A percentile compares a stretch with the other conserved stretches of the same genome.
These are phyloP conservation scores for Epichloe baconii DNA, from an alignment of 2,329 filamentous ascomycete genomes.

Conservation along the genomic window DNA sequence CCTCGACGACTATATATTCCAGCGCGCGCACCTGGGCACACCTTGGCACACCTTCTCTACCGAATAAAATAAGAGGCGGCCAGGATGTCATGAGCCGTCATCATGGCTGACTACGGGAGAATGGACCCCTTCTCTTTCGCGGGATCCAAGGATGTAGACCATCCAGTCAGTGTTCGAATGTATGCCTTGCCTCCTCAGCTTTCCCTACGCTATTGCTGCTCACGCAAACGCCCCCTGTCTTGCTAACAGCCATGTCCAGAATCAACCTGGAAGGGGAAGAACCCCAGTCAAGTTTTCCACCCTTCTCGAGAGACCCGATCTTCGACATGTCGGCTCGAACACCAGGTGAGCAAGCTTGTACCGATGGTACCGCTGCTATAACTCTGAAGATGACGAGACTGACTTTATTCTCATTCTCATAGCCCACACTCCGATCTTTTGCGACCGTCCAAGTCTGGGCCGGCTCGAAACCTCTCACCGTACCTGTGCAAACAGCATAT, in stretches of 20 bases:
- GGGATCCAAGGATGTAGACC: conserved; percentile 69
- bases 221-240: neutral
- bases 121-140: conserved; percentile 98
- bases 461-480: conserved; percentile 85
- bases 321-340: conserved; percentile 81
- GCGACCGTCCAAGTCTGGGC: conserved; percentile 90
- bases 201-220: neutral
- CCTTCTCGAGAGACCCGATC: conserved; percentile 62
- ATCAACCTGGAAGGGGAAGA: conserved; percentile 35
- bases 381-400: conserved; percentile 7
- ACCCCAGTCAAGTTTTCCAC: conserved; percentile 42
- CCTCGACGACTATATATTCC: neutral
- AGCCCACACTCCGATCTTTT: conserved; percentile 74
- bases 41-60: neutral
- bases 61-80: neutral
- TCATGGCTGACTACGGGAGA: conserved; percentile 26
- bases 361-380: neutral
- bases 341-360: conserved; percentile 40
- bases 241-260: conserved; percentile 19
- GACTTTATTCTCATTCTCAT: conserved; percentile 10
- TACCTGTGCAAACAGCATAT: conserved; percentile 85
- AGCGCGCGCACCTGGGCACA: neutral
- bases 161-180: conserved; percentile 57
- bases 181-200: conserved; percentile 19
- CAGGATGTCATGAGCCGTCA: conserved; percentile 17